Percentiles rank a stretch among this genome's conserved stretches.
Evolutionary conservation across 345 rosid species (phyloP).

Genomic region (Moricandia moricandioides): DNA sequence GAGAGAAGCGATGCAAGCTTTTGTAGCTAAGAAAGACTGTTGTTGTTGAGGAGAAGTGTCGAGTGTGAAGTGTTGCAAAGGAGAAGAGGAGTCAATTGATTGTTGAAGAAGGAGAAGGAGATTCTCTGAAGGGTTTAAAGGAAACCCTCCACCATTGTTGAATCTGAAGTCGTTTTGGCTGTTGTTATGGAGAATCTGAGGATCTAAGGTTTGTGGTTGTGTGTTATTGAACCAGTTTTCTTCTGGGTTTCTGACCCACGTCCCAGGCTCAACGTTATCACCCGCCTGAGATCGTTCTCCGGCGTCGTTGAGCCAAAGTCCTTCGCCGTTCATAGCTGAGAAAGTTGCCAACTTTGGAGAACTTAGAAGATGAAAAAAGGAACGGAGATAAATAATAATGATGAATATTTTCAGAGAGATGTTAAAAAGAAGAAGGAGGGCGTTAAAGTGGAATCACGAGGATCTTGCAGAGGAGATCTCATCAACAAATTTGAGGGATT

Average conservation of each 20-base stretch:
- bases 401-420: constrained; percentile 22
- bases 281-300: constrained; percentile 27
- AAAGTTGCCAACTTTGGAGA: neutral
- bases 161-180: constrained; percentile 45
- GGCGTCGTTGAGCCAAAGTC: constrained; percentile 48
- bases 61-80: constrained; percentile 50
- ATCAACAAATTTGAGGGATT: too few relatives aligned
- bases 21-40: constrained; percentile 44
- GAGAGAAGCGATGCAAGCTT: constrained; percentile 49
- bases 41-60: constrained; percentile 44
- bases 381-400: neutral
- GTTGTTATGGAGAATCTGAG: neutral
- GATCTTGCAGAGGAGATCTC: constrained; percentile 9
- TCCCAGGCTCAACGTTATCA: constrained; percentile 32
- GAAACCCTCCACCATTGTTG: constrained; percentile 28
- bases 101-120: constrained; percentile 49
- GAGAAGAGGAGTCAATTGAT: constrained; percentile 59
- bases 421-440: constrained; percentile 27
- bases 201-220: constrained; percentile 17
- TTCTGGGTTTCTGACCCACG: constrained; percentile 61
- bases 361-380: neutral
- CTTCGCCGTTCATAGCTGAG: constrained; percentile 51
- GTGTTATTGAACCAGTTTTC: constrained; percentile 50
- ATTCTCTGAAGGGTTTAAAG: constrained; percentile 39
- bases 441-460: constrained; percentile 39